Base-by-base conservation (phyloP, 148 eudicot species). In the Rhododendron williamsianum region DNA sequence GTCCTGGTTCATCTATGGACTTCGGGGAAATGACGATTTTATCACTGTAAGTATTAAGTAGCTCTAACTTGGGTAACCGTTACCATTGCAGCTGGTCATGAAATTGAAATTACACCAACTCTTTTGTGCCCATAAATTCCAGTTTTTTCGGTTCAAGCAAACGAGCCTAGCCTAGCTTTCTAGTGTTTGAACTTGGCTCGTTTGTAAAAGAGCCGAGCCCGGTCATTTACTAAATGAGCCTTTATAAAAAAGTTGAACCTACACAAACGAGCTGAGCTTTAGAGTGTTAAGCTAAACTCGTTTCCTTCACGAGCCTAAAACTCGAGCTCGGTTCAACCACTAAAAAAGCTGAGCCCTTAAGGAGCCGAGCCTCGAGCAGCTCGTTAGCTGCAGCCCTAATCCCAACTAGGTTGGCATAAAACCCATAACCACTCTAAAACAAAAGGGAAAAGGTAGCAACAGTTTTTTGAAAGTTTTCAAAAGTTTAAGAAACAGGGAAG, bases 1-100 rank as follows among this genome's bases (percentile, higher is more conserved):
- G 19, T 96, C 94, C 46, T 96, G 98, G 98, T 93, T 95, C 87
- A 78, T 95, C 88, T 96, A 63, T 78, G 98, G 97, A 30, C 91
- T 96, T 52, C 89, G 94, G 12, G 99, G 96, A 38, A 92, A 81
- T 27, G 98, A 96, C 85, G 93, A 89, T 80, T 95, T 92, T 74
- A 51, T 96, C 25, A 87, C 88, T 67, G 98, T 96, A 91, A 93
- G 96, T 90, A 81, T 73, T 15, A 1, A 33, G 6, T 35, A 71
- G 18, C 4, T 30, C 38, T 3, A n/a, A 3, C 1, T 71, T 27
- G 4, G 5, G 27, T 71, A 63, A 63, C 15, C 4, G 11, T 72
- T 4, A 13, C 38, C 1, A 67, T 25, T 67, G 67, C n/a, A 58
- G n/a, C n/a, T 58, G n/a, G 9, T 18, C 23, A 58, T 21, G n/a